Evolutionary conservation across 306 rosid species (phyloP).

Genomic region (Biancaea sappan): DNA sequence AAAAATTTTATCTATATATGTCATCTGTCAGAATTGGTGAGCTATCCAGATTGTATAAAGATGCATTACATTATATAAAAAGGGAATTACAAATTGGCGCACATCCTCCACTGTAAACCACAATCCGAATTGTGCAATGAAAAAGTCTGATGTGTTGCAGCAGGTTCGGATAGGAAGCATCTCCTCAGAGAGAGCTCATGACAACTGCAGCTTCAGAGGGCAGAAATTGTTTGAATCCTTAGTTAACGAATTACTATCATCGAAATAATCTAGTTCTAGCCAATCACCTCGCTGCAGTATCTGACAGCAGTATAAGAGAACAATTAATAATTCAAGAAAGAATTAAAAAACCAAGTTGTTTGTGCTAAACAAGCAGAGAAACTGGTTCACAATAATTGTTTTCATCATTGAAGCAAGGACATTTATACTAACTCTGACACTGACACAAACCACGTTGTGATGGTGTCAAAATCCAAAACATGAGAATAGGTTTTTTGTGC

Average conservation of each 20-base stretch:
- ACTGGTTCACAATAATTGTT: constrained; percentile 9
- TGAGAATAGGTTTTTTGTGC: no score
- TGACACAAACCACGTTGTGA: no score
- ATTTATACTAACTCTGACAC: no score
- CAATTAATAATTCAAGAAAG: constrained; percentile 26
- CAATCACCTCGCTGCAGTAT: constrained; percentile 71
- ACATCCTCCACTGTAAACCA: constrained; percentile 54
- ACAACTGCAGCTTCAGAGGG: constrained; percentile 67
- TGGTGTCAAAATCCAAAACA: no score
- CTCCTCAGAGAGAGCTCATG: constrained; percentile 55
- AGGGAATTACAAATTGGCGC: constrained; percentile 47
- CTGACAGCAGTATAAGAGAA: constrained; percentile 66
- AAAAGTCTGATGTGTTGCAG: constrained; percentile 33
- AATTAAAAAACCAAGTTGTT: background rate
- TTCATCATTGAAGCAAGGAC: background rate
- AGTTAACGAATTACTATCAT: constrained; percentile 60
- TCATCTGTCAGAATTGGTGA: constrained; percentile 46
- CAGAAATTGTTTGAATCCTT: constrained; percentile 62
- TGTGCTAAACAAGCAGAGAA: background rate
- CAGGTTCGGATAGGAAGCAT: constrained; percentile 37
- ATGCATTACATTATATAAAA: constrained; percentile 44
- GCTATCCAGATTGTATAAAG: constrained; percentile 39
- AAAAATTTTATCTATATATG: constrained; percentile 46
- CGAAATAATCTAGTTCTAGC: constrained; percentile 52
- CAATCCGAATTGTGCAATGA: constrained; percentile 47